Percentiles rank a stretch among this genome's conserved stretches.
Conservation (phyloP, 2,329 filamentous ascomycete genomes). For the Colletotrichum zoysiae region DNA sequence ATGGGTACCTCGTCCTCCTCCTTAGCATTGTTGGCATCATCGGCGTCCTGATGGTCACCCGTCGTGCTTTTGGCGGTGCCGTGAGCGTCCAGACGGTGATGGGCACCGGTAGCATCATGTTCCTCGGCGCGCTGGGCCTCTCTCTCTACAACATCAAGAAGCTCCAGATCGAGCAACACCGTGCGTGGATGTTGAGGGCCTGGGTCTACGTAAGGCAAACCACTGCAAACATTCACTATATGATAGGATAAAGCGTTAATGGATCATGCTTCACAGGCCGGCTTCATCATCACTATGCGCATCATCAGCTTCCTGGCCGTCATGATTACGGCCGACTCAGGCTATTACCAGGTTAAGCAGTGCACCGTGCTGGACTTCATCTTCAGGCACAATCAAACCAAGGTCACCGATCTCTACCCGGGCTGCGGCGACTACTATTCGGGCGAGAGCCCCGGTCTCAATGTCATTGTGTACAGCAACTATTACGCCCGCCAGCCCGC, state of each 20-base stretch:
- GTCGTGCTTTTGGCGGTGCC: slow-evolving; percentile 66
- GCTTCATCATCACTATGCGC: slow-evolving; percentile 62
- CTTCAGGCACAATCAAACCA: slow-evolving; percentile 45
- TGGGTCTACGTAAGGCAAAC: slow-evolving; percentile 59
- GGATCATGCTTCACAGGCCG: slow-evolving; percentile 48
- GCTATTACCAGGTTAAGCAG: slow-evolving; percentile 50
- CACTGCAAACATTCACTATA: not conserved
- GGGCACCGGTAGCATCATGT: slow-evolving; percentile 59
- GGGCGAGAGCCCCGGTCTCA: slow-evolving; percentile 46
- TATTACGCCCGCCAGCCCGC: slow-evolving; percentile 46
- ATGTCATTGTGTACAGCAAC: slow-evolving; percentile 49
- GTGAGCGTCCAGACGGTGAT: slow-evolving; percentile 61
- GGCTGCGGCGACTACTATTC: slow-evolving; percentile 56
- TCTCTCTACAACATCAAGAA: slow-evolving; percentile 69
- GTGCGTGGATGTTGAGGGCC: slow-evolving; percentile 73
- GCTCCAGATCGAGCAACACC: slow-evolving; percentile 72
- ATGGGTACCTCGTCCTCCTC: slow-evolving; percentile 67
- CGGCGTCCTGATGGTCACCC: slow-evolving; percentile 66
- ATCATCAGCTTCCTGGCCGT: slow-evolving; percentile 58
- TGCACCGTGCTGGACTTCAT: slow-evolving; percentile 63
- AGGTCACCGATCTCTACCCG: slow-evolving; percentile 55
- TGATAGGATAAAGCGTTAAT: slow-evolving; percentile 1
- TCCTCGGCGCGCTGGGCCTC: slow-evolving; percentile 57
- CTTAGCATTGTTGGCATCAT: slow-evolving; percentile 60
- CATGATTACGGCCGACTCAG: slow-evolving; percentile 49